Evolutionary conservation across 495 filamentous ascomycete genomes (phyloP).

Genomic region (Aspergillus egyptiacus): DNA sequence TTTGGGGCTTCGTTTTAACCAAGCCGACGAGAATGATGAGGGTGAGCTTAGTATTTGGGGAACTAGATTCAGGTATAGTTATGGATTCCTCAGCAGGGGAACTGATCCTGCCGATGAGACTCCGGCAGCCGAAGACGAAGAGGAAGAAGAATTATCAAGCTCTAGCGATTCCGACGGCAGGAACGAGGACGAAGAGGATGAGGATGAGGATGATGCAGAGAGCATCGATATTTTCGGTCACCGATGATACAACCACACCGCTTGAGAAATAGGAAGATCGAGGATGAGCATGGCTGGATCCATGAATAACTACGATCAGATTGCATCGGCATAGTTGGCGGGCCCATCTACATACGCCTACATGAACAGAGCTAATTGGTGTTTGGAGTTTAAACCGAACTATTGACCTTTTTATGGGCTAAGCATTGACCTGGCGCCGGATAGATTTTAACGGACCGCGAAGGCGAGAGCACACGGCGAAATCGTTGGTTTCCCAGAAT

Average conservation of each 20-base stretch:
- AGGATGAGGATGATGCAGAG: conserved; percentile 53
- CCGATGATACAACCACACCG: conserved; percentile 34
- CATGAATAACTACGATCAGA: conserved; percentile 3
- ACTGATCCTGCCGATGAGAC: conserved; percentile 23
- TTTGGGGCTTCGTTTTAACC: conserved; percentile 29
- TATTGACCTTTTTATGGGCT: neutral
- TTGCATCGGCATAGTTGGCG: conserved; percentile 10
- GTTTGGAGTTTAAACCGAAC: conserved; percentile 7
- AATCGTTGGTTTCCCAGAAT: too few species aligned
- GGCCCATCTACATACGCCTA: conserved; percentile 11
- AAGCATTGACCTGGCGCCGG: conserved; percentile 3
- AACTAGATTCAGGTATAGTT: conserved; percentile 41
- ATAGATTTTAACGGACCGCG: too few species aligned
- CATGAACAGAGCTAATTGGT: neutral
- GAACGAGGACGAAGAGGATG: conserved; percentile 39
- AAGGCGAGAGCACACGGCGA: too few species aligned
- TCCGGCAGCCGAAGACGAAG: conserved; percentile 35
- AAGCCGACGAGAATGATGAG: conserved; percentile 46
- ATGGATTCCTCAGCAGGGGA: conserved; percentile 35
- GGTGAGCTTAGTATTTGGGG: conserved; percentile 62
- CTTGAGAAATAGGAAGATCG: neutral
- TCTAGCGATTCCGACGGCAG: conserved; percentile 38
- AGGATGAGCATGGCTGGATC: conserved; percentile 7
- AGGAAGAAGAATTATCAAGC: conserved; percentile 29
- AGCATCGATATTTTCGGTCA: conserved; percentile 68